Base-by-base conservation (phyloP, 257 asterid species). In the Rauvolfia tetraphylla region DNA sequence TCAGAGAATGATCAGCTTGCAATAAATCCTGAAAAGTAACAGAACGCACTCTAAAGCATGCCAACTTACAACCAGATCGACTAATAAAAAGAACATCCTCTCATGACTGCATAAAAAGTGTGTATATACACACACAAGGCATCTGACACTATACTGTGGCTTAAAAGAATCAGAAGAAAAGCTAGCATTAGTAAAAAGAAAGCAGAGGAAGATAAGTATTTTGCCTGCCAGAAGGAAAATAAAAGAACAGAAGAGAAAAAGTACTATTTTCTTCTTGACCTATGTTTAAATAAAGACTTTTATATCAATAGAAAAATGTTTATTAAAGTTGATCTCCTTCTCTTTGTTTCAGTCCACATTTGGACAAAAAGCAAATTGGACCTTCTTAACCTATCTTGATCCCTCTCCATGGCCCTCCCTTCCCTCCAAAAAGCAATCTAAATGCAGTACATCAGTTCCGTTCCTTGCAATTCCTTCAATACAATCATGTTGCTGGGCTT, bases 1-100 rank as follows among this genome's bases (percentile, higher is more conserved):
- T 82, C 78, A 90, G 87, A 41, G 99, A 91, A 85, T 88, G 79
- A 88, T 93, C 96, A 53, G 89, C 88, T 63, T 79, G 82, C 81
- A 91, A 79, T 78, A 95, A 82, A 81, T 90, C 93, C 99, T 92
- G 92, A 81, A 79, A 23, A 81, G 69, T 58, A 41, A 85, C 38
- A 82, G 77, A 44, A 75, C 29, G 41, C 49, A 15, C 38, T 51
- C 76, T 77, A 38, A 81, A 61, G 22, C 41, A 61, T 71, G 71
- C 65, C 10, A 67, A 74, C 71, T 48, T 38, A 61, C 41, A 75
- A 17, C 74, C 42, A 82, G 39, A 23, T 69, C 14, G 31, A 17
- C 18, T 48, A 17, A 51, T 44, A 9, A 34, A 36, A 7, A 22
- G 59, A 22, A 22, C 27, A 38, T 8, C 18, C 15, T 20, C 71